A percentile compares a stretch with the other conserved stretches of the same genome.
These are phyloP conservation scores for Botryobasidium botryosum DNA, from an alignment of 768 basidiomycete genomes.

Conservation along the genomic window DNA sequence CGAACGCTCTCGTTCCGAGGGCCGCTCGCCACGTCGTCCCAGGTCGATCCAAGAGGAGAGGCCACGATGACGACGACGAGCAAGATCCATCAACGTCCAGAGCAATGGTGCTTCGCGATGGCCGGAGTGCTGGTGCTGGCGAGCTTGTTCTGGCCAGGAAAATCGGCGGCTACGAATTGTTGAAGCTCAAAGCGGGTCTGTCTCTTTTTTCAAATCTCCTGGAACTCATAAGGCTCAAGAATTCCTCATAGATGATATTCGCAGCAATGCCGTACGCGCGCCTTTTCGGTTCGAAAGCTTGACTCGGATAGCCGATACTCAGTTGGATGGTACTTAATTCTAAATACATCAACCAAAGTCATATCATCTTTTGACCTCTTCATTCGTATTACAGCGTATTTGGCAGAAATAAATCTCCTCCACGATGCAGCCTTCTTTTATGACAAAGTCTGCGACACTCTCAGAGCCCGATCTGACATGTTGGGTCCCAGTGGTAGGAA, in stretches of 20 bases:
- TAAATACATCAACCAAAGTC: neutral
- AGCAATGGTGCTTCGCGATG: too few relatives aligned
- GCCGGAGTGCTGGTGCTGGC: too few relatives aligned
- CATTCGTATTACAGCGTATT: conserved; percentile 28
- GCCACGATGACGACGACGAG: too few relatives aligned
- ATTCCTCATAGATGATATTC: neutral
- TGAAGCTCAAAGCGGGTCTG: conserved; percentile 6
- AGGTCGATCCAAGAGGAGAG: too few relatives aligned
- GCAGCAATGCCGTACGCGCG: conserved; percentile 30
- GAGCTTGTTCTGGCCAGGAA: conserved; percentile 7
- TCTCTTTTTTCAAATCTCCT: neutral
- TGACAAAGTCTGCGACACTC: conserved; percentile 36
- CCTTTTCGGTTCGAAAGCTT: conserved; percentile 50
- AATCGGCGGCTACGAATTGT: conserved; percentile 3
- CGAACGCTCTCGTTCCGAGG: too few relatives aligned
- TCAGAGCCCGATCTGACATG: conserved; percentile 29
- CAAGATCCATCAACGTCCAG: too few relatives aligned
- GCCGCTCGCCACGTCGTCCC: too few relatives aligned
- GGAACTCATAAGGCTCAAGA: neutral
- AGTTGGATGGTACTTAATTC: conserved; percentile 40
- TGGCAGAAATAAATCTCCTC: conserved; percentile 39
- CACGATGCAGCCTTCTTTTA: conserved; percentile 49
- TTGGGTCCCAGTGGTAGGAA: conserved; percentile 16
- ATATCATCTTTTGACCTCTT: neutral
- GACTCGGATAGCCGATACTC: conserved; percentile 53